phyloP scores from a whole-genome alignment of 441 rosid genomes.

The California macrophylla region DNA sequence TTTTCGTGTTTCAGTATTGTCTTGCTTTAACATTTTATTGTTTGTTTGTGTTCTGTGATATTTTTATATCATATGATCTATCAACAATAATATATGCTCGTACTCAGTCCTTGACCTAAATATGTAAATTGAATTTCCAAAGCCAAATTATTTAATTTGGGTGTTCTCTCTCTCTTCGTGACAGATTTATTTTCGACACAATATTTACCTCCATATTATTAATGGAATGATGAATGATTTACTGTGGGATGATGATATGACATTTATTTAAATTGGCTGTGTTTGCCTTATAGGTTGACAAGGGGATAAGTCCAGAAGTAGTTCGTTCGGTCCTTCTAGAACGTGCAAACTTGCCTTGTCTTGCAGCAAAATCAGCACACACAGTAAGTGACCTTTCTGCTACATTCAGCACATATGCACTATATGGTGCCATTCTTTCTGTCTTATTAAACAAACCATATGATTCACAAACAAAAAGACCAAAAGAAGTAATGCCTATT shows the following conservation, averaged over 20 bases:
- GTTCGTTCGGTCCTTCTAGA: constrained; percentile 82
- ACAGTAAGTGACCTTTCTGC: constrained; percentile 38
- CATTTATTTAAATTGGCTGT: constrained; percentile 4
- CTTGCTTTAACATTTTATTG: neutral
- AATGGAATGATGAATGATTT: neutral
- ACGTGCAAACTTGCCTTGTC: constrained; percentile 70
- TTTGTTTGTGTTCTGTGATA: neutral
- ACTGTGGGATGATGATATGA: neutral
- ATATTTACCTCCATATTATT: neutral
- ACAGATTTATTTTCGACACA: neutral
- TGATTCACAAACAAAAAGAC: neutral
- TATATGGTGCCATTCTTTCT: neutral
- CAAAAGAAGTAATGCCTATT: neutral
- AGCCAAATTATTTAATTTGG: neutral
- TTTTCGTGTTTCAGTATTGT: neutral
- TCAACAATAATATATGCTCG: neutral
- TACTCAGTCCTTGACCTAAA: neutral
- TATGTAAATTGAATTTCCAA: neutral
- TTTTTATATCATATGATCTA: neutral
- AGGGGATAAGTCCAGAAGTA: constrained; percentile 69
- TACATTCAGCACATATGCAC: neutral
- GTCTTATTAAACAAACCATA: neutral
- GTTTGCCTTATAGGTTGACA: constrained; percentile 55
- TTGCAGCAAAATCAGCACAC: constrained; percentile 71
- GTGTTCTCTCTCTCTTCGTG: neutral